Conservation (phyloP, 768 basidiomycete species). For the Podaxis rugospora region DNA sequence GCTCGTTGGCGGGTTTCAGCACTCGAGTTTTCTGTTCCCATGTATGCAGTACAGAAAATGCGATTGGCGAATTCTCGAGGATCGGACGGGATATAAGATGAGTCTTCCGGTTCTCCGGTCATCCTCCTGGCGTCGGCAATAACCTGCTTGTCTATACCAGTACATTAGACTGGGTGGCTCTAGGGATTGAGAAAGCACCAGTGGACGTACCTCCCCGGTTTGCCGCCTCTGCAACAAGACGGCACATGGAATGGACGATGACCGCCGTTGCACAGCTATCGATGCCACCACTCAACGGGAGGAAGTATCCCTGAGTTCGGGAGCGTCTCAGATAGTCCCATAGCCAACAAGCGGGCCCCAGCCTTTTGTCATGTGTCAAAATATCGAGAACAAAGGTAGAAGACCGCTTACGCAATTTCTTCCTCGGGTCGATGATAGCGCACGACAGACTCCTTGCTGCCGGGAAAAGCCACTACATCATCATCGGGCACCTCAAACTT, state of each 20-base stretch:
- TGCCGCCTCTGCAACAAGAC: constrained; percentile 80
- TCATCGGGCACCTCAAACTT: constrained; percentile 60
- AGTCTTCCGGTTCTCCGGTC: constrained; percentile 76
- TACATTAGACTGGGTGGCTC: background rate
- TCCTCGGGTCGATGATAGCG: constrained; percentile 88
- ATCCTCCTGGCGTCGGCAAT: constrained; percentile 90
- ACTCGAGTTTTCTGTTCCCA: constrained; percentile 98
- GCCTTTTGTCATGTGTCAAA: constrained; percentile 34
- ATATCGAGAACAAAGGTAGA: background rate
- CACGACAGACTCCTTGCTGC: constrained; percentile 40
- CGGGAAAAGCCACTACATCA: constrained; percentile 35
- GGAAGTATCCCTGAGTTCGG: constrained; percentile 89
- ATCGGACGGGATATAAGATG: constrained; percentile 81
- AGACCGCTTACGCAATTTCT: constrained; percentile 84
- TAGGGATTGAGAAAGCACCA: background rate
- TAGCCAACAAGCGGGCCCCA: constrained; percentile 99
- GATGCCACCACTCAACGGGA: constrained; percentile 94
- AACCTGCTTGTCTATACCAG: constrained; percentile 65
- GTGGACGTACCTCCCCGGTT: constrained; percentile 55
- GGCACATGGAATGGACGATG: constrained; percentile 96
- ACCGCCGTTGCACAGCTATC: constrained; percentile 97
- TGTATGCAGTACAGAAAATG: constrained; percentile 97
- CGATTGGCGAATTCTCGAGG: constrained; percentile 80
- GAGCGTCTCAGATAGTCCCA: constrained; percentile 99
- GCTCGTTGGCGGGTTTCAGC: constrained; percentile 82